A percentile compares a stretch with the other conserved stretches of the same genome.
Conservation (phyloP, 305 asterid species). For the Fraxinus nigra region DNA sequence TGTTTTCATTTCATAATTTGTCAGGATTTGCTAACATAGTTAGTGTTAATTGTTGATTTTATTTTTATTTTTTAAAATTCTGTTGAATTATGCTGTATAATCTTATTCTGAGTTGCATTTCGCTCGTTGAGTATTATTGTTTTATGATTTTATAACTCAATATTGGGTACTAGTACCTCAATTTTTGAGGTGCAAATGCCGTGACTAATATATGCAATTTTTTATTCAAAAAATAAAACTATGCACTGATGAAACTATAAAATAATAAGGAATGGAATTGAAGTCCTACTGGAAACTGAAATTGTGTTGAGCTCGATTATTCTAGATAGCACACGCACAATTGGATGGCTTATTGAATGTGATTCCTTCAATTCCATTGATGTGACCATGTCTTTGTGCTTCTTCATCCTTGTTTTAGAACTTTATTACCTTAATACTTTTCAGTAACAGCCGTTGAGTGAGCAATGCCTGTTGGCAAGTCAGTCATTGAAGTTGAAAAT, state of each 20-base stretch:
- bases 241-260: neutral
- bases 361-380: neutral
- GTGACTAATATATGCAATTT: conserved; percentile 7
- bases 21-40: neutral
- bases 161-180: neutral
- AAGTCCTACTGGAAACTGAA: neutral
- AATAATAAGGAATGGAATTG: neutral
- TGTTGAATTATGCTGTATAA: neutral
- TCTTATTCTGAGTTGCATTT: neutral
- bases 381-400: neutral
- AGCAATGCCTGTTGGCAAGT: neutral
- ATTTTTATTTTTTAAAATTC: neutral
- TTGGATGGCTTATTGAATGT: neutral
- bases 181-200: neutral
- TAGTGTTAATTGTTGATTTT: neutral
- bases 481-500: neutral
- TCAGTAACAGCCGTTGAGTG: neutral
- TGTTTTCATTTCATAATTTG: neutral
- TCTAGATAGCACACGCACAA: neutral
- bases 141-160: neutral
- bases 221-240: neutral
- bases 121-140: neutral
- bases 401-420: neutral
- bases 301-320: conserved; percentile 1
- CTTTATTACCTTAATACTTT: neutral